Evolutionary conservation across 2,329 filamentous ascomycete species (phyloP).

Genomic region (Talaromyces sp.): DNA sequence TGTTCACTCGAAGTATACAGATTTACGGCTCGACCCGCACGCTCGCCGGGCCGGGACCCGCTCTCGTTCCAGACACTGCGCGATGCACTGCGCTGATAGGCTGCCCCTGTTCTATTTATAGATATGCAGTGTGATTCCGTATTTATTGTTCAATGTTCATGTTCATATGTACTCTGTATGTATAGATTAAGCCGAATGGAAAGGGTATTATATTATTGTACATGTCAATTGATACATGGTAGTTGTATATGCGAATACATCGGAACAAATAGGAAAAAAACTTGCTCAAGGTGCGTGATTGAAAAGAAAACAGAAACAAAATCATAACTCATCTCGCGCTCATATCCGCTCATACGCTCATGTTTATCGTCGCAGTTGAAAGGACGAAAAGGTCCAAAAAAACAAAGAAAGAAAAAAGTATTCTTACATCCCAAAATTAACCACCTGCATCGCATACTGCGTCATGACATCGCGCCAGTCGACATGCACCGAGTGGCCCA

Average conservation of each 20-base stretch:
- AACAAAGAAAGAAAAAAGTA: conserved; percentile 1
- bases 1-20: neutral
- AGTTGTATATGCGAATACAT: neutral
- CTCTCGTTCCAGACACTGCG: neutral
- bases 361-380: neutral
- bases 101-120: conserved; percentile 2
- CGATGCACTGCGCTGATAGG: neutral
- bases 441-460: conserved; percentile 42
- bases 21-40: neutral
- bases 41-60: conserved; percentile 11
- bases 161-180: too few species aligned
- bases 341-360: neutral
- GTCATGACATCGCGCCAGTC: conserved; percentile 48
- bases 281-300: neutral
- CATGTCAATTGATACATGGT: neutral
- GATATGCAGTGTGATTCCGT: neutral
- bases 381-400: conserved; percentile 2
- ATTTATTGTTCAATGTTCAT: too few species aligned
- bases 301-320: neutral
- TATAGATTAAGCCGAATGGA: too few species aligned
- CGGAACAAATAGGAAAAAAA: neutral
- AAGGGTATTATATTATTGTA: neutral
- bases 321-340: neutral
- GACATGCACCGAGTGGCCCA: conserved; percentile 40
- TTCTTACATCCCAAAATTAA: conserved; percentile 48